Evolutionary conservation across 2,329 filamentous ascomycete species (phyloP), one percentile per base, ranked within the genome.

Genomic region (Talaromyces sp.): DNA sequence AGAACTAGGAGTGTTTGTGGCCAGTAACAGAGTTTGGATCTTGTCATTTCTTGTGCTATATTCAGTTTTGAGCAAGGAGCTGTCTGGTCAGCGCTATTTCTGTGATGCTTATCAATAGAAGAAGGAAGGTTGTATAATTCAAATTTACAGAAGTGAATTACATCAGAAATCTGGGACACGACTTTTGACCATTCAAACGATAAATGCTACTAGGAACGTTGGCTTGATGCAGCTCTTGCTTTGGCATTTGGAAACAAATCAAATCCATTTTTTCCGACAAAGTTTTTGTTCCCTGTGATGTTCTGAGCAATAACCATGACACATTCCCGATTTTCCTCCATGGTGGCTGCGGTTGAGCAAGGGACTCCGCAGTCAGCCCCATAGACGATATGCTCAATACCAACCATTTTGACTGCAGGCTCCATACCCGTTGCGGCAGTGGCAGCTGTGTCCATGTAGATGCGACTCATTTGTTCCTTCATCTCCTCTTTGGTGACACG

Each of bases 291-390:
- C 9, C 43, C 19, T 9, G 14, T 29, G 2, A 14, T 35, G 5
- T 29, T 58, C 11, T 7, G 10, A 17, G 57, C 59, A 49, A 56
- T 58, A 6, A n/a, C 43, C n/a, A 51, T n/a, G 10, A 61, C 41
- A 51, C 41, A 55, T 21, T 21, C 21, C 26, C 55, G 29, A 24
- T 61, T 61, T 46, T 57, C 59, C 32, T 57, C 59, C 54, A 61
- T 61, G 7, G 55, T 61, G 8, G 7, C 13, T 32, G 54, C 59
- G 29, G 59, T 58, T 7, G 55, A 61, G 41, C 59, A 57, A 31
- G 59, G 54, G 9, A 61, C 59, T 41, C 59, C 59, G 38, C 59
- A 61, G 51, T 61, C 59, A 4, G 59, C 59, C 26, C 54, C 59
- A 29, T 61, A 61, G 11, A 61, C 51, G 27, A 50, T 29, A 38